These are phyloP conservation scores for Vigna unguiculata DNA, from an alignment of 306 rosid genomes.

Conservation along the genomic window DNA sequence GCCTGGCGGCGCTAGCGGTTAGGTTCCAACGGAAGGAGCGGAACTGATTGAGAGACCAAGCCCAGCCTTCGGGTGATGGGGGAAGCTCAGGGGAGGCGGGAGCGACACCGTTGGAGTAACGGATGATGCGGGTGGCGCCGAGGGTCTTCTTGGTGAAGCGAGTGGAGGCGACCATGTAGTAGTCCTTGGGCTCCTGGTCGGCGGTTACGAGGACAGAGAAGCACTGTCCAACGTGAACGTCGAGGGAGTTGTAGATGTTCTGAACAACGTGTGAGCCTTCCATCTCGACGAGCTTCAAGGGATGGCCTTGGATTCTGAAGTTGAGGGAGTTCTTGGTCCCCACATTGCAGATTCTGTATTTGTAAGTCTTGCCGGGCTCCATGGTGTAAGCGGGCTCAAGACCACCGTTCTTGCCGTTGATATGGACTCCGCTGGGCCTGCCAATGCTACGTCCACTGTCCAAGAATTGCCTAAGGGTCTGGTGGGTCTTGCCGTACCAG, in stretches of 20 bases:
- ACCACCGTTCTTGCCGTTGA: constrained; percentile 59
- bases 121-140: constrained; percentile 52
- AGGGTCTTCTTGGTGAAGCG: constrained; percentile 61
- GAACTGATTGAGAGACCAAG: constrained; percentile 89
- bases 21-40: constrained; percentile 92
- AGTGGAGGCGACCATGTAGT: constrained; percentile 72
- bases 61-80: constrained; percentile 71
- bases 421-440: constrained; percentile 70
- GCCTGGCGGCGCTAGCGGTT: constrained; percentile 90
- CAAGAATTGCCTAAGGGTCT: constrained; percentile 47
- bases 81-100: constrained; percentile 58
- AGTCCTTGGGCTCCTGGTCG: constrained; percentile 65
- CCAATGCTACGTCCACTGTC: constrained; percentile 71
- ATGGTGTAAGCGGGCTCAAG: constrained; percentile 64
- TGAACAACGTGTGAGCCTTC: constrained; percentile 90
- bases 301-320: constrained; percentile 78
- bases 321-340: constrained; percentile 74
- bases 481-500: constrained; percentile 73
- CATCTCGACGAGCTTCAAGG: constrained; percentile 74
- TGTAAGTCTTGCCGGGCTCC: constrained; percentile 82
- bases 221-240: constrained; percentile 85
- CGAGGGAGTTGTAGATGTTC: constrained; percentile 71
- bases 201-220: constrained; percentile 70
- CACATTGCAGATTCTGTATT: constrained; percentile 74
- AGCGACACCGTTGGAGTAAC: constrained; percentile 49